Conservation (phyloP, 768 basidiomycete genomes). For the Cystofilobasidium macerans region DNA sequence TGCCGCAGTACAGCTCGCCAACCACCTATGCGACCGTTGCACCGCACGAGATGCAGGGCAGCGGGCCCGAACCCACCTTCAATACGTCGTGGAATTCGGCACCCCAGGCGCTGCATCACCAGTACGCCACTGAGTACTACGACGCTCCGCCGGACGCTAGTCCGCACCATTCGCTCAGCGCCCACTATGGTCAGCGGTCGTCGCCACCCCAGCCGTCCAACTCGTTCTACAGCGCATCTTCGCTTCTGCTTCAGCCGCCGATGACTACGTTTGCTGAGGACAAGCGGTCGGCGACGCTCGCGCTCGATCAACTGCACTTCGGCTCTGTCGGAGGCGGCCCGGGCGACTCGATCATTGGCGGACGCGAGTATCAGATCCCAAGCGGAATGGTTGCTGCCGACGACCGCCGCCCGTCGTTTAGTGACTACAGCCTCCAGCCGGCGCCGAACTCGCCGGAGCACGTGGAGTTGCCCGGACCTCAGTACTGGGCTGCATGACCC, state of each 20-base stretch:
- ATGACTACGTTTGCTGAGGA: background rate
- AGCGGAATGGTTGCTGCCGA: background rate
- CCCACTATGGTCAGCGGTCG: background rate
- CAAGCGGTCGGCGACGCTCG: background rate
- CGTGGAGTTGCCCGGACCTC: no score
- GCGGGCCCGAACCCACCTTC: background rate
- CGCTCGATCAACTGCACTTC: background rate
- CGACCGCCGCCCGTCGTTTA: background rate
- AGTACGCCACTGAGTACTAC: background rate
- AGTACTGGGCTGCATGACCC: no score
- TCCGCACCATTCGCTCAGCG: background rate
- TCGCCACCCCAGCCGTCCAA: background rate
- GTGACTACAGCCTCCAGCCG: background rate
- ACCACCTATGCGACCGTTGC: background rate
- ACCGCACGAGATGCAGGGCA: background rate
- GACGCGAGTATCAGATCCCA: background rate
- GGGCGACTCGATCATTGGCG: background rate
- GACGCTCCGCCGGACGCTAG: background rate
- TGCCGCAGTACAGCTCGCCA: background rate
- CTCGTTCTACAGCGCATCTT: background rate
- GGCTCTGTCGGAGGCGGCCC: background rate
- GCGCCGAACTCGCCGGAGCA: background rate
- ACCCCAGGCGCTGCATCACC: background rate
- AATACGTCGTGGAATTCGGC: background rate
- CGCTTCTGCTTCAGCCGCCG: background rate